Evolutionary conservation across 805 yeast genomes (phyloP).

Genomic region (Saccharomycopsis synnaedendra): DNA sequence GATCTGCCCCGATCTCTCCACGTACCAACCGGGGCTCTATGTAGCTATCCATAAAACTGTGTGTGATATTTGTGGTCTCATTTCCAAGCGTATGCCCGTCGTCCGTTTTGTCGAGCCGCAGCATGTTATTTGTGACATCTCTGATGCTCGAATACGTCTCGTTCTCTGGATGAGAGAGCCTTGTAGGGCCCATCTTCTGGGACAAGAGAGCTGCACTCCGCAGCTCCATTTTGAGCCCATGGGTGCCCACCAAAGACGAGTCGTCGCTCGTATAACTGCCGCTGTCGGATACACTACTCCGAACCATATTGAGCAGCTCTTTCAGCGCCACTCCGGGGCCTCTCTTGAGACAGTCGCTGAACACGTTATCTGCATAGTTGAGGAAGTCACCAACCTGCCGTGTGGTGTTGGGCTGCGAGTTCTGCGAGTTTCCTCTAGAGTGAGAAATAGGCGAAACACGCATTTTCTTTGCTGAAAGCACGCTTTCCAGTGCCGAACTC

Average conservation of each 20-base stretch:
- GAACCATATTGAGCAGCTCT: background rate
- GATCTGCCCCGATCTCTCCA: background rate
- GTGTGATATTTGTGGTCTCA: constrained; percentile 7
- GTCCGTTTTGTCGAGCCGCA: background rate
- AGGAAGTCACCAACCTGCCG: constrained; percentile 4
- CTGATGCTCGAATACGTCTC: background rate
- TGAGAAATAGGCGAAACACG: background rate
- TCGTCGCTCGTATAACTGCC: constrained; percentile 12
- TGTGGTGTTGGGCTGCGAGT: background rate
- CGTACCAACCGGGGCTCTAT: constrained; percentile 7
- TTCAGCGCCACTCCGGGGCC: constrained; percentile 12
- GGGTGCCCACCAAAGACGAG: background rate
- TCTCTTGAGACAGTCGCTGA: constrained; percentile 6
- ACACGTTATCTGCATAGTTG: constrained; percentile 12
- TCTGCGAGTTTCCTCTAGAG: constrained; percentile 4
- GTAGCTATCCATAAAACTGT: constrained; percentile 9
- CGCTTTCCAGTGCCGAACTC: background rate
- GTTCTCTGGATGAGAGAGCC: constrained; percentile 1
- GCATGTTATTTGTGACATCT: constrained; percentile 11
- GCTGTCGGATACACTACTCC: background rate
- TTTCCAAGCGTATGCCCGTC: background rate
- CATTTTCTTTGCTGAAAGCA: background rate
- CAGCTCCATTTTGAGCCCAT: background rate
- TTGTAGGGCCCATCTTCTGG: constrained; percentile 5
- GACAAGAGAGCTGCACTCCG: background rate